Percentiles rank a stretch among this genome's conserved stretches.
These are phyloP conservation scores for Penicillium parvum DNA, from an alignment of 495 filamentous ascomycete species.

Conservation along the genomic window DNA sequence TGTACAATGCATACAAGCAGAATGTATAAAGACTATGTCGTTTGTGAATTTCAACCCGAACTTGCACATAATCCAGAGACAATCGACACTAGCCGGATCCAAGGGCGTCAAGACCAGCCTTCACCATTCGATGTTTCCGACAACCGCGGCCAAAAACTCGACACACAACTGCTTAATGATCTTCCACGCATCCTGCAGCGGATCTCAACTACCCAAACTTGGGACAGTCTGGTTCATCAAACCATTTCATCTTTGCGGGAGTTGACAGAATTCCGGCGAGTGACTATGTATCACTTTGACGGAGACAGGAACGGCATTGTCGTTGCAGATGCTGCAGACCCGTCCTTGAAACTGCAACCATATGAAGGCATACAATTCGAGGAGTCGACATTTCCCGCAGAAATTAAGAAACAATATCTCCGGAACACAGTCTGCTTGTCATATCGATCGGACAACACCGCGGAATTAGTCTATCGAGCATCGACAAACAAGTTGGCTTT, in stretches of 20 bases:
- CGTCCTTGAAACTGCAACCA: constrained; percentile 62
- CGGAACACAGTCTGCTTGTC: constrained; percentile 36
- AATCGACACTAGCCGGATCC: too few species aligned
- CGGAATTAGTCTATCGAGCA: constrained; percentile 75
- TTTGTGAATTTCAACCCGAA: constrained; percentile 84
- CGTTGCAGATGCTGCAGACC: constrained; percentile 75
- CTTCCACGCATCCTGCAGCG: constrained; percentile 83
- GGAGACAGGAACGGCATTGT: constrained; percentile 70
- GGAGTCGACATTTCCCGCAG: constrained; percentile 70
- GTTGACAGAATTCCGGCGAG: constrained; percentile 75
- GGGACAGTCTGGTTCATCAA: constrained; percentile 40
- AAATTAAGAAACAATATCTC: constrained; percentile 73
- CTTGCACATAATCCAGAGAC: not conserved
- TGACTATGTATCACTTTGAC: constrained; percentile 90
- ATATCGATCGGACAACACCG: constrained; percentile 25
- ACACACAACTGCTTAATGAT: constrained; percentile 80
- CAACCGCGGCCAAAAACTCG: not conserved
- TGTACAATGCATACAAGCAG: constrained; percentile 76
- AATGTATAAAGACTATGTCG: constrained; percentile 55
- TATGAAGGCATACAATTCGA: constrained; percentile 80
- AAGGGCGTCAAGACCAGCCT: too few species aligned
- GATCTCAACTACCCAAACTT: constrained; percentile 60
- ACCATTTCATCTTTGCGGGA: constrained; percentile 53
- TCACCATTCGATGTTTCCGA: too few species aligned
- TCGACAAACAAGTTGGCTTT: constrained; percentile 53